A percentile compares a stretch with the other conserved stretches of the same genome.
Evolutionary conservation across 2,329 filamentous ascomycete species (phyloP).

Genomic region (Alternaria conjuncta): DNA sequence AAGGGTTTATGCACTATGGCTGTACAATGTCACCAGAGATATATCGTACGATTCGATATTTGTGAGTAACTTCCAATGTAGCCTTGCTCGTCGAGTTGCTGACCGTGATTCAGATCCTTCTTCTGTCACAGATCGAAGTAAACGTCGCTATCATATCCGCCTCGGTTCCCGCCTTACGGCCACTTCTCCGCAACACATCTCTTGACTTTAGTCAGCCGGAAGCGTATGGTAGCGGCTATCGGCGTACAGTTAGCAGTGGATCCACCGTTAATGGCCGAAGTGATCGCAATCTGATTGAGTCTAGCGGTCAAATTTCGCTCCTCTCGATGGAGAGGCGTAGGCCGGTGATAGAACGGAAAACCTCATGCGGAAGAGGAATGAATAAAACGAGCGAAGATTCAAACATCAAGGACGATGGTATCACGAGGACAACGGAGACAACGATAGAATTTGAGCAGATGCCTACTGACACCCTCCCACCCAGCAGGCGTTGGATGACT

Average conservation of each 20-base stretch:
- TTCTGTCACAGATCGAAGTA: conserved; percentile 52
- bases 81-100: not conserved
- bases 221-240: not conserved
- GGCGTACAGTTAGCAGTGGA: not conserved
- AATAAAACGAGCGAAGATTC: not conserved
- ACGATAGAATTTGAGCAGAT: not conserved
- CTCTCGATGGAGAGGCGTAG: not conserved
- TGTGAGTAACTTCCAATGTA: not conserved
- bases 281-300: not conserved
- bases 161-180: conserved; percentile 47
- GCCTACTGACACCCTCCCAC: not conserved
- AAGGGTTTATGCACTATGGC: conserved; percentile 24
- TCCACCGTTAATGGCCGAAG: not conserved
- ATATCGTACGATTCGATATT: conserved; percentile 24
- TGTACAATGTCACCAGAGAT: conserved; percentile 25
- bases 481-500: not conserved
- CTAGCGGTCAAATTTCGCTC: not conserved
- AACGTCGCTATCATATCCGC: conserved; percentile 51
- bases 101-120: conserved; percentile 19
- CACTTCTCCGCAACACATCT: conserved; percentile 34
- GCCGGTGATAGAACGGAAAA: not conserved
- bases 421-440: not conserved
- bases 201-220: not conserved
- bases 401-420: not conserved
- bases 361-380: not conserved